A percentile compares a stretch with the other conserved stretches of the same genome.
Evolutionary conservation across 2,329 filamentous ascomycete species (phyloP).

Genomic region (Raffaelea deltoideospora): DNA sequence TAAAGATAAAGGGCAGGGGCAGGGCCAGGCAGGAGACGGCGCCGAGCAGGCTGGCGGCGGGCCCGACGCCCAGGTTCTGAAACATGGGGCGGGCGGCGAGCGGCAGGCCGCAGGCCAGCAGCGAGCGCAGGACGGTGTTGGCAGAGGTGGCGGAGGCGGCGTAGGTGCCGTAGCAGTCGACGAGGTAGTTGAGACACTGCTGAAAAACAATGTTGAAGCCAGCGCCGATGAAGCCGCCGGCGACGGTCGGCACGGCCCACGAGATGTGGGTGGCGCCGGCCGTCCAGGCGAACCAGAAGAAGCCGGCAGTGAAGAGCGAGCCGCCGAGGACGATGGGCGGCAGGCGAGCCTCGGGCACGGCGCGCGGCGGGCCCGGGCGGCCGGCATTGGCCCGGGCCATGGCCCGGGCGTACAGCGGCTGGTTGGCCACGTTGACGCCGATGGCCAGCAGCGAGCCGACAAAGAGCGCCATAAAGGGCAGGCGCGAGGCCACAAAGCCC

Average conservation of each 20-base stretch:
- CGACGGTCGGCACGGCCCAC: conserved; percentile 8
- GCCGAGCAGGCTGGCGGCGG: conserved; percentile 9
- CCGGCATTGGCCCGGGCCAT: conserved; percentile 16
- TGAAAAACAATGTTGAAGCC: conserved; percentile 32
- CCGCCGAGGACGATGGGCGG: conserved; percentile 29
- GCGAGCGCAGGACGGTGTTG: conserved; percentile 41
- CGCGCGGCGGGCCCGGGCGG: no score
- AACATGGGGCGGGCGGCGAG: conserved; percentile 47
- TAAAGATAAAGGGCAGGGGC: conserved; percentile 26
- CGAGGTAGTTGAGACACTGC: conserved; percentile 34
- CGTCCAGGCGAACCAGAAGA: conserved; percentile 19
- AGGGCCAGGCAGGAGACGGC: conserved; percentile 30
- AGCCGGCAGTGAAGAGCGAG: conserved; percentile 22
- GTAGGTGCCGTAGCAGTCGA: conserved; percentile 38
- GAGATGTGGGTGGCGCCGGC: conserved; percentile 4
- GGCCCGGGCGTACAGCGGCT: conserved; percentile 29
- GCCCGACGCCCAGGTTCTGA: conserved; percentile 15
- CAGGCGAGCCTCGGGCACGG: conserved; percentile 24
- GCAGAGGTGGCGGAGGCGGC: conserved; percentile 50
- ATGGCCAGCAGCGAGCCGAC: conserved; percentile 36
- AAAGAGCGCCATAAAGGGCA: conserved; percentile 36
- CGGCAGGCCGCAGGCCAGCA: conserved; percentile 44
- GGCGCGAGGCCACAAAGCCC: conserved; percentile 45
- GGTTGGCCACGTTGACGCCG: conserved; percentile 24
- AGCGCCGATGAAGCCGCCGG: conserved; percentile 22